Base-by-base conservation (phyloP, 305 asterid genomes). In the Andrographis paniculata region DNA sequence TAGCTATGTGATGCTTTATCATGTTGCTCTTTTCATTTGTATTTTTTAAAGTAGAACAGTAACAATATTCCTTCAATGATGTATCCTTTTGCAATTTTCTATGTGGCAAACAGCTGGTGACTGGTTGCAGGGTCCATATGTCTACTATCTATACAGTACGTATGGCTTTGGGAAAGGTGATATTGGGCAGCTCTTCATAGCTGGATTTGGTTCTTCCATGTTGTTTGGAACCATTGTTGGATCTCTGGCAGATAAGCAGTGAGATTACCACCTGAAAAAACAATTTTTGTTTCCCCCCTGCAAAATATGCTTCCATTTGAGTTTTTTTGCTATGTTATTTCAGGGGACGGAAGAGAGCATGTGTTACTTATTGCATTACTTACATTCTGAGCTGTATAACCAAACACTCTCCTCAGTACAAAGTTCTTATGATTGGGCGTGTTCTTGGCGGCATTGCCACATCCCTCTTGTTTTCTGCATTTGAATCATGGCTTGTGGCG, bases 161-260 rank as follows among this genome's bases (percentile, higher is more conserved):
- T 91, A 91, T 67, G 98, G 96, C 42, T 91, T 58, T 44, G 66
- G 78, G 54, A 91, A 91, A 68, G 95, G 96, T 45, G 98, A 91
- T 33, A 91, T 91, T 45, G 98, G 98, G 9, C 98, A 91, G 71
- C 96, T 91, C 45, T 91, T 91, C 54, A 91, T 91, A 43, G 98
- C 96, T 35, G 96, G 98, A 45, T 91, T 91, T 67, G 98, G 98
- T 55, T 91, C 98, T 60, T 91, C 98, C 69, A 91, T 91, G 98
- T 59, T 89, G 65, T 89, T 89, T 68, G 98, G 98, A 55, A 89
- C 98, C 38, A 80, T 89, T 57, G 98, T 91, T 58, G 98, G 98
- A 59, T 91, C 98, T 63, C 80, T 91, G 14, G 98, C 98, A 13
- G 98, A 91, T 73, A 91, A 91, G 72, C 79, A 70, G 98, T 91